A percentile compares a stretch with the other conserved stretches of the same genome.
phyloP scores from a whole-genome alignment of 441 rosid genomes.

The Lepidium campestre region DNA sequence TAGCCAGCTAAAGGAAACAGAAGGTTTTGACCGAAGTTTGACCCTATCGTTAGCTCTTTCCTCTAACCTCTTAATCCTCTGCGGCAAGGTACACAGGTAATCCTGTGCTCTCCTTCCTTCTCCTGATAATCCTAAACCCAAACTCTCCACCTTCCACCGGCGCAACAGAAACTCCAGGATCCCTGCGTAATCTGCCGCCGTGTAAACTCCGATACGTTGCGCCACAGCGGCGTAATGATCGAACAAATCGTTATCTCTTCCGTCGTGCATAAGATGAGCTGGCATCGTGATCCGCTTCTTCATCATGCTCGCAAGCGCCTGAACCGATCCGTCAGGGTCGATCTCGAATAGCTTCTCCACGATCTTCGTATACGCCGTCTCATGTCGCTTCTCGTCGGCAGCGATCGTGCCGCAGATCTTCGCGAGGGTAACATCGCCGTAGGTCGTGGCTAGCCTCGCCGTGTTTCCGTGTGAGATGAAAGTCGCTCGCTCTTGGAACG shows the following conservation, averaged over 20 bases:
- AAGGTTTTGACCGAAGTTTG: conserved; percentile 17
- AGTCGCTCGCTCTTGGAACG: conserved; percentile 45
- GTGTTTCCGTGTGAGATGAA: conserved; percentile 42
- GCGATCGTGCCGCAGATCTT: conserved; percentile 48
- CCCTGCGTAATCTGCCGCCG: conserved; percentile 44
- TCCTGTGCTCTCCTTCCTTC: conserved; percentile 43
- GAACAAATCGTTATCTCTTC: conserved; percentile 31
- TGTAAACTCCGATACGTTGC: conserved; percentile 39
- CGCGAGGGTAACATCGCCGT: conserved; percentile 38
- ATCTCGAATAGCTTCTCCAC: conserved; percentile 46
- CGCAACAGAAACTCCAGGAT: conserved; percentile 40
- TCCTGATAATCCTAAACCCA: conserved; percentile 31
- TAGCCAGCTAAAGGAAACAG: conserved; percentile 43
- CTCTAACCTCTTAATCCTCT: conserved; percentile 36
- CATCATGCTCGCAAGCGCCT: conserved; percentile 45
- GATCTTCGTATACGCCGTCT: conserved; percentile 43
- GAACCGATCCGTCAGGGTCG: conserved; percentile 36
- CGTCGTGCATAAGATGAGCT: conserved; percentile 46
- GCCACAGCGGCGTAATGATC: conserved; percentile 45
- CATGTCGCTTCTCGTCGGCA: conserved; percentile 52
- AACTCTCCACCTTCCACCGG: conserved; percentile 38
- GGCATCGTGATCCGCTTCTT: conserved; percentile 30
- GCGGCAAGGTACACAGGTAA: conserved; percentile 41
- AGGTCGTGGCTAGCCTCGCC: conserved; percentile 35
- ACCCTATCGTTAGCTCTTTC: conserved; percentile 36